Base-by-base conservation (phyloP, 2,329 filamentous ascomycete species). In the Rugonectria rugulosa region DNA sequence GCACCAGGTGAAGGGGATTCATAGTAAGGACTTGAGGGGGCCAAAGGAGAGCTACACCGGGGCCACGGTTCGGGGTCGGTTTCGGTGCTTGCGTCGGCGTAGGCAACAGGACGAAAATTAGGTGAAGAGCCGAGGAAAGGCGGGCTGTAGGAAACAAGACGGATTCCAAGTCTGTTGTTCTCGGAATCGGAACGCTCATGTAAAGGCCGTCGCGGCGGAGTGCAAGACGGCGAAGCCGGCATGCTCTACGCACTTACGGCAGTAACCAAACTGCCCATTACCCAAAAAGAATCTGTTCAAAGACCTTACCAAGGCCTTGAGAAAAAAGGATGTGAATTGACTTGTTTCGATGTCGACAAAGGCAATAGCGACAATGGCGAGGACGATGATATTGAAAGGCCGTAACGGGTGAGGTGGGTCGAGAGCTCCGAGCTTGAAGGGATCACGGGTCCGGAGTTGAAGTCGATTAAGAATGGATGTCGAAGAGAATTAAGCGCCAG, bases 111-210 rank as follows among this genome's bases (percentile, higher is more conserved):
- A n/a, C 64, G 62, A 17, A 68, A 66, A 20, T 60, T 57, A 23
- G 59, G 24, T 6, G 71, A 69, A 19, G 70, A 68, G 50, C 66
- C 70, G 43, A 75, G 59, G 32, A 72, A 69, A 42, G 73, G 72
- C 23, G 74, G 74, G 46, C 68, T 75, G 53, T 76, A 76, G 11
- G 74, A 73, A 26, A 76, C 74, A 14, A 75, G 51, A n/a, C 74
- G 71, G 37, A 76, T 75, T 53, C 71, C 68, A 5, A 71, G 66
- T 50, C 65, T 67, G 47, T 68, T 68, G 50, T 63, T 68, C 38
- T 71, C 62, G 20, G 67, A 68, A 46, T 47, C 62, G 54, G 63
- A 66, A 44, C 65, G 68, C 57, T 71, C 63, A 42, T 70, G 64
- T 27, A 70, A 59, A 49, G 64, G 59, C 64, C 63, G 62, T 59